These are phyloP conservation scores for Fusarium caatingaense DNA, from an alignment of 2,329 filamentous ascomycete genomes.

Conservation along the genomic window DNA sequence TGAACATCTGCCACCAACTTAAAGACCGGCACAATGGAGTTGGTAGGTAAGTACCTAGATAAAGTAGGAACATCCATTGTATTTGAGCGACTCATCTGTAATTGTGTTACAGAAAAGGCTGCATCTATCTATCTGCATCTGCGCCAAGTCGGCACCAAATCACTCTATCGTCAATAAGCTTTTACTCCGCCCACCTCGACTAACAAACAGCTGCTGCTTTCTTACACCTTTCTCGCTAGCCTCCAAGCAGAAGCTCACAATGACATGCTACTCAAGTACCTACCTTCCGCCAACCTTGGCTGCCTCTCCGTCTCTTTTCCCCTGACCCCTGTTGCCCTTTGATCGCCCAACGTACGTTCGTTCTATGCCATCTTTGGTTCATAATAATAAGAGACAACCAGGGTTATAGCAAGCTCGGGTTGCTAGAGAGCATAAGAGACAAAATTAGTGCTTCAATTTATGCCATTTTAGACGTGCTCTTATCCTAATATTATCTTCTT, in stretches of 20 bases:
- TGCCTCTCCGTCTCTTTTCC: not conserved
- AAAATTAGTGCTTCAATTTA: not conserved
- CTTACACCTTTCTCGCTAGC: constrained; percentile 7
- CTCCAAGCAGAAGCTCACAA: constrained; percentile 21
- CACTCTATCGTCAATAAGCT: constrained; percentile 46
- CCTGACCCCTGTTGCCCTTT: not conserved
- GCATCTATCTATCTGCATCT: constrained; percentile 1
- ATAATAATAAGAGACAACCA: not conserved
- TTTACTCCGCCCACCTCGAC: constrained; percentile 41
- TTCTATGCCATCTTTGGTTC: not conserved
- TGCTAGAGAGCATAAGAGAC: not conserved
- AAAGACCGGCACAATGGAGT: not conserved
- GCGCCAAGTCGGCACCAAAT: constrained; percentile 42
- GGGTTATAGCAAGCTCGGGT: not conserved
- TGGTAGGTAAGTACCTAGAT: too few species aligned
- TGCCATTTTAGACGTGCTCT: not conserved
- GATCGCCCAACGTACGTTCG: not conserved
- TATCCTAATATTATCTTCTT: not conserved
- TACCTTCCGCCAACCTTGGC: not conserved
- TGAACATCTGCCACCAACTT: not conserved
- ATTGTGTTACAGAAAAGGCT: not conserved
- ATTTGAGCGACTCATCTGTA: not conserved
- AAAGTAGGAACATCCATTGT: not conserved
- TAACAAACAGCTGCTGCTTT: constrained; percentile 3
- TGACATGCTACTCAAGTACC: constrained; percentile 17